Percentiles rank a stretch among this genome's conserved stretches.
Conservation (phyloP, 176 grass and related monocot genomes). For the Oryza coarctata region DNA sequence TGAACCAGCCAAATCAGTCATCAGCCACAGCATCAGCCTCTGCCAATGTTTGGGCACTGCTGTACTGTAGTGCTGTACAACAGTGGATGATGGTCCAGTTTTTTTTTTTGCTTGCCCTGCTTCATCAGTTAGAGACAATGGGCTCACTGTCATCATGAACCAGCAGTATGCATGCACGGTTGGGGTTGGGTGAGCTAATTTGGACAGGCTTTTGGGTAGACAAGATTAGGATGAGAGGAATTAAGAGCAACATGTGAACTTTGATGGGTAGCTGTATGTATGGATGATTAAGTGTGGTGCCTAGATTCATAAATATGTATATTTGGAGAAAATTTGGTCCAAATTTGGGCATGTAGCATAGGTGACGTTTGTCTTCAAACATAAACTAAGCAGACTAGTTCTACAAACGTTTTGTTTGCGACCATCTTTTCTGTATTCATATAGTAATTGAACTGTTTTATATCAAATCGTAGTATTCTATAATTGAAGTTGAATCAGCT, state of each 20-base stretch:
- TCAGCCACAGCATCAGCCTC: neutral
- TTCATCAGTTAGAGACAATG: neutral
- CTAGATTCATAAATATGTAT: neutral
- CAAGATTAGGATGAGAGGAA: neutral
- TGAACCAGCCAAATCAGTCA: neutral
- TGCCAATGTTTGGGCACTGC: constrained; percentile 1
- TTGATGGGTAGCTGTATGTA: neutral
- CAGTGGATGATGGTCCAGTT: constrained; percentile 14
- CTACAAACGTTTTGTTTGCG: too few relatives aligned
- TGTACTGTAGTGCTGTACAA: neutral
- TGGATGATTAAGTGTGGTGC: neutral
- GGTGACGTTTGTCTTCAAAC: too few relatives aligned
- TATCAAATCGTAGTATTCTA: too few relatives aligned
- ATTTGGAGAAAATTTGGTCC: too few relatives aligned
- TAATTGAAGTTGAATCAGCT: too few relatives aligned
- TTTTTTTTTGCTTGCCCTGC: constrained; percentile 3
- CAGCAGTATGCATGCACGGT: neutral
- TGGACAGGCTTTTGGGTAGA: neutral
- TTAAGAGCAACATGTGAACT: neutral
- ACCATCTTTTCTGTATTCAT: too few relatives aligned
- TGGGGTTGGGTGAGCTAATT: neutral
- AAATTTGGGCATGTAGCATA: too few relatives aligned
- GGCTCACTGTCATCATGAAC: neutral
- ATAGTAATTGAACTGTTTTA: too few relatives aligned
- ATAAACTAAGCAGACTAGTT: too few relatives aligned